Conservation (phyloP, 2,329 filamentous ascomycete genomes). For the Colletotrichum cuscutae region DNA sequence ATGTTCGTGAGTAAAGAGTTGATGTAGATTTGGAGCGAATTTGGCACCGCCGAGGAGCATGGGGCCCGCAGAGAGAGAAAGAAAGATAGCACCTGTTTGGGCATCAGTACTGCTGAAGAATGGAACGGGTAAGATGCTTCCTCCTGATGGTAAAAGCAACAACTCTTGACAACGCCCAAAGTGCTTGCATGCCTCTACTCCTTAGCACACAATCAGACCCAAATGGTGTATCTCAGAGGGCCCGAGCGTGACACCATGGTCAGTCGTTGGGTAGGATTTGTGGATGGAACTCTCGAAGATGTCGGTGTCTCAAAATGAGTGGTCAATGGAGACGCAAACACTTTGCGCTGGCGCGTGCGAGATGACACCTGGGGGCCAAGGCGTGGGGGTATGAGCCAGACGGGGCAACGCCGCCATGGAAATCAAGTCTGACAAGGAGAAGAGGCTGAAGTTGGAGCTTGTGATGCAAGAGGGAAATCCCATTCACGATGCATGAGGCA, state of each 20-base stretch:
- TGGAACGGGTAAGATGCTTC: neutral
- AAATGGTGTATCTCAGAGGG: neutral
- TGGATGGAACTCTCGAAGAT: constrained; percentile 10
- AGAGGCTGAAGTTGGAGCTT: neutral
- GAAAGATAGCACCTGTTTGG: neutral
- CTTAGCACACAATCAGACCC: neutral
- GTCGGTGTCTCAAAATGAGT: constrained; percentile 22
- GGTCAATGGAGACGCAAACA: constrained; percentile 7
- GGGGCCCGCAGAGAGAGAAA: neutral
- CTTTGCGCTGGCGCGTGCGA: constrained; percentile 14
- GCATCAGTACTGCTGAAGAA: neutral
- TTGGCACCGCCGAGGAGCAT: neutral
- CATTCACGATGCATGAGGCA: neutral
- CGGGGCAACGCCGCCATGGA: neutral
- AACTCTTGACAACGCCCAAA: neutral
- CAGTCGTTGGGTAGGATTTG: neutral
- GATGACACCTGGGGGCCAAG: constrained; percentile 24
- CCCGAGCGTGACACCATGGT: constrained; percentile 8
- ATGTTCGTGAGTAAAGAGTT: neutral
- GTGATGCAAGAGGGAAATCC: neutral
- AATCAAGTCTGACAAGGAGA: neutral
- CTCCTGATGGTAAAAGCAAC: constrained; percentile 4
- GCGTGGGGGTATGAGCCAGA: constrained; percentile 7
- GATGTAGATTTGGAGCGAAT: neutral
- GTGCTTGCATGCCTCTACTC: neutral